A percentile compares a stretch with the other conserved stretches of the same genome.
phyloP scores from a whole-genome alignment of 768 basidiomycete genomes.

The Candolleomyces aberdarensis region DNA sequence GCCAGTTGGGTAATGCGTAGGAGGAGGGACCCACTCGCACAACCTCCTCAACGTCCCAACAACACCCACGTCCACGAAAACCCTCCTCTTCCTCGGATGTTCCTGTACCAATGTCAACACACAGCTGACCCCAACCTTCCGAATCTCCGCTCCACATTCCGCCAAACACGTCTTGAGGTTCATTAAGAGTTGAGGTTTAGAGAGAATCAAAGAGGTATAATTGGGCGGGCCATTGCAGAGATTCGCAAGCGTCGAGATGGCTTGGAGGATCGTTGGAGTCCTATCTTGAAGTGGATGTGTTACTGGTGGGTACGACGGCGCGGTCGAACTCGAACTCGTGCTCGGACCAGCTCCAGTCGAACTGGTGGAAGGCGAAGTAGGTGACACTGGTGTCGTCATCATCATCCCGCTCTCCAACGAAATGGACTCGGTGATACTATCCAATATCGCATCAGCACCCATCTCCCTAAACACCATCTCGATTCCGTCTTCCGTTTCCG shows the following conservation, averaged over 20 bases:
- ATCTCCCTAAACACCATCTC: slow-evolving; percentile 51
- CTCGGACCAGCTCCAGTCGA: slow-evolving; percentile 50
- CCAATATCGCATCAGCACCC: slow-evolving; percentile 37
- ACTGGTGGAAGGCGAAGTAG: slow-evolving; percentile 41
- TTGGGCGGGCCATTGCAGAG: slow-evolving; percentile 56
- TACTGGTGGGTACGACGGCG: neutral
- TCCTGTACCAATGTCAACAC: slow-evolving; percentile 53
- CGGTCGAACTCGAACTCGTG: slow-evolving; percentile 57
- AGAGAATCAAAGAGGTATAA: slow-evolving; percentile 52
- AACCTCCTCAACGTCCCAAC: slow-evolving; percentile 37
- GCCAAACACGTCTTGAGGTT: slow-evolving; percentile 58
- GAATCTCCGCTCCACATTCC: slow-evolving; percentile 53
- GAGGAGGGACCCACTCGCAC: slow-evolving; percentile 36
- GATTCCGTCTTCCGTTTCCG: slow-evolving; percentile 63
- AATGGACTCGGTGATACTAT: slow-evolving; percentile 32
- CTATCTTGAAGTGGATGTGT: neutral
- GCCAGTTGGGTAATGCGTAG: neutral
- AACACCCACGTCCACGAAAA: slow-evolving; percentile 38
- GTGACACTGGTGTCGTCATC: neutral
- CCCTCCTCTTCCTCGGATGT: slow-evolving; percentile 31
- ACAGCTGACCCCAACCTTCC: slow-evolving; percentile 58
- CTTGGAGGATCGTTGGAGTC: slow-evolving; percentile 26
- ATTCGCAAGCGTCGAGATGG: slow-evolving; percentile 64
- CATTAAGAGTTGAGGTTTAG: slow-evolving; percentile 46
- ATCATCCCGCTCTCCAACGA: neutral